These are phyloP conservation scores for Melocanna baccifera DNA, from an alignment of 176 grass and related monocot genomes.

Conservation along the genomic window DNA sequence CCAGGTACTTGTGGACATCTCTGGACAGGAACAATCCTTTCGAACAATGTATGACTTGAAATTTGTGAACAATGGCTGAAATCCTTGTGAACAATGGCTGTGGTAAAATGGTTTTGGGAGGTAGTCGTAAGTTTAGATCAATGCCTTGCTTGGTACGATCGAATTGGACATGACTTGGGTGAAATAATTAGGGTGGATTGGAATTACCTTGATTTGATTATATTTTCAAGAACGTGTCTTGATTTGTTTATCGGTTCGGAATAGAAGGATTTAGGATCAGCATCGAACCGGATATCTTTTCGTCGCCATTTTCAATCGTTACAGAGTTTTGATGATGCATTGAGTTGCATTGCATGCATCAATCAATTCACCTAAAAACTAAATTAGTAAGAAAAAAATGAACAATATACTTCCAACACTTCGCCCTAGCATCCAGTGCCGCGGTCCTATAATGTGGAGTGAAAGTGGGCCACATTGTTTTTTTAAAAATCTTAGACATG, in stretches of 20 bases:
- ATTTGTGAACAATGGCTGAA: not conserved
- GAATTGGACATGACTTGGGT: not conserved
- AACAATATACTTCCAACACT: no score
- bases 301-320: no score
- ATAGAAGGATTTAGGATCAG: no score
- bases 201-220: not conserved
- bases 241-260: not conserved
- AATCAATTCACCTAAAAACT: no score
- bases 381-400: no score
- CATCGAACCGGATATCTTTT: no score
- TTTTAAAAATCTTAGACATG: no score
- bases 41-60: not conserved
- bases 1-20: not conserved
- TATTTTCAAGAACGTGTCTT: not conserved
- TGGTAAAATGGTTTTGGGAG: not conserved
- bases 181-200: not conserved
- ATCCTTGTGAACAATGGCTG: not conserved
- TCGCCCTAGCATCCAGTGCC: no score
- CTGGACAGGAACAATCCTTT: not conserved
- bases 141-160: not conserved
- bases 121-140: not conserved
- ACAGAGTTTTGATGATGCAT: no score
- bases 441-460: no score
- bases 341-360: no score
- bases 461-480: no score